These are phyloP conservation scores for Cotoneaster glaucophyllus DNA, from an alignment of 306 rosid genomes.

Conservation along the genomic window DNA sequence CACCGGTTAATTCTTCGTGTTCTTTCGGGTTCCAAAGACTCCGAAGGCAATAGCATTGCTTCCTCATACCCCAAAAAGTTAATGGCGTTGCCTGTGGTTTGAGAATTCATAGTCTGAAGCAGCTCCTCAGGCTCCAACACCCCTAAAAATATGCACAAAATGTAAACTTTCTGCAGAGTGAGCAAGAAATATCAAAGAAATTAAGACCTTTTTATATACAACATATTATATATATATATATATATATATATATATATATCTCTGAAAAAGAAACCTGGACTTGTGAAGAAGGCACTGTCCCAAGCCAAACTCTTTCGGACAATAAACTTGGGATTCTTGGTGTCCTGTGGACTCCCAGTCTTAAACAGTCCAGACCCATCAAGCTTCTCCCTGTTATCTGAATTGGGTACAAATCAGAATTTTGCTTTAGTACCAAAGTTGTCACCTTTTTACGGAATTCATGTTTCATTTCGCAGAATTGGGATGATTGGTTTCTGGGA, in stretches of 20 bases:
- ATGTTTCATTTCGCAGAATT: background rate
- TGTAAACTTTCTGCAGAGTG: background rate
- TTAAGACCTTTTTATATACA: background rate
- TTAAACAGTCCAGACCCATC: slow-evolving; percentile 25
- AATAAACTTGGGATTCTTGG: slow-evolving; percentile 21
- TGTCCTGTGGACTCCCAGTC: slow-evolving; percentile 8
- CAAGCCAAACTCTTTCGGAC: slow-evolving; percentile 65
- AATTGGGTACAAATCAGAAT: background rate
- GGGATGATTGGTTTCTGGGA: background rate
- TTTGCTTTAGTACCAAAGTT: background rate
- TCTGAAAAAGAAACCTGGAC: slow-evolving; percentile 37
- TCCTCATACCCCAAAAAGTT: slow-evolving; percentile 28
- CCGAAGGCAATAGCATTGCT: slow-evolving; percentile 28
- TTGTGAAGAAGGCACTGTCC: slow-evolving; percentile 65
- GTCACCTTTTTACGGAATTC: background rate
- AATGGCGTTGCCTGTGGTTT: background rate
- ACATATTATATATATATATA: background rate
- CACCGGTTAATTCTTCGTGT: slow-evolving; percentile 1
- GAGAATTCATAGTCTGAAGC: slow-evolving; percentile 23
- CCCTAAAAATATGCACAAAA: slow-evolving; percentile 30
- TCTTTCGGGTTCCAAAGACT: slow-evolving; percentile 27
- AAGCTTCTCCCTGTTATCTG: slow-evolving; percentile 41
- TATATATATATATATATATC: background rate
- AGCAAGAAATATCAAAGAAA: background rate
- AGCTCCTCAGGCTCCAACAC: slow-evolving; percentile 58